A percentile compares a stretch with the other conserved stretches of the same genome.
These are phyloP conservation scores for Boletus reticulatus DNA, from an alignment of 768 basidiomycete genomes.

Conservation along the genomic window DNA sequence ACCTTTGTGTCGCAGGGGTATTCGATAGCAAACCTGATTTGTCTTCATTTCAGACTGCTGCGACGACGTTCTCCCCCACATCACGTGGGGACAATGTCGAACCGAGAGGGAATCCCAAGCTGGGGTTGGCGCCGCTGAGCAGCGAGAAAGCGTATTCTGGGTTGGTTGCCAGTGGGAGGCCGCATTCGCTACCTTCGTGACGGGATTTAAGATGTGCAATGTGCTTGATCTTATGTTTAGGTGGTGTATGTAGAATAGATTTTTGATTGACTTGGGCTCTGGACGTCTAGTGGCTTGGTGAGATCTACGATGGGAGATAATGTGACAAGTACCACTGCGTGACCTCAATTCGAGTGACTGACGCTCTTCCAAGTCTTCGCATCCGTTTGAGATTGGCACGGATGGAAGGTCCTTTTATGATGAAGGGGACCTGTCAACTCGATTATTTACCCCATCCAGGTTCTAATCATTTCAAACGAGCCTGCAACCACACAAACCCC, in stretches of 20 bases:
- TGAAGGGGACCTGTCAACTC: too few species aligned
- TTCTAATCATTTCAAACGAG: too few species aligned
- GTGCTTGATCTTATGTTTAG: slow-evolving; percentile 13
- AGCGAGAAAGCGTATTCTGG: slow-evolving; percentile 33
- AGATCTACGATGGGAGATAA: too few species aligned
- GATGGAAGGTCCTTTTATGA: too few species aligned
- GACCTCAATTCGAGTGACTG: too few species aligned
- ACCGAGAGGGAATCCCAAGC: slow-evolving; percentile 35
- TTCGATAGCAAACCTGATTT: slow-evolving; percentile 37
- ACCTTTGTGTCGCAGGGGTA: slow-evolving; percentile 20
- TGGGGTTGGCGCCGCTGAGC: slow-evolving; percentile 38
- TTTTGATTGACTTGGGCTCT: too few species aligned
- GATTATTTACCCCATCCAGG: too few species aligned
- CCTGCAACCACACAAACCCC: too few species aligned
- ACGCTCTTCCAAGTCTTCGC: too few species aligned
- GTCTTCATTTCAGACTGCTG: slow-evolving; percentile 32
- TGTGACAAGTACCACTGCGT: too few species aligned
- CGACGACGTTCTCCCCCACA: slow-evolving; percentile 10
- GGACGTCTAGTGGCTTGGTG: too few species aligned
- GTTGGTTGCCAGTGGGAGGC: slow-evolving; percentile 20
- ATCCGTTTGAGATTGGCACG: too few species aligned
- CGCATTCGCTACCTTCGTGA: slow-evolving; percentile 21
- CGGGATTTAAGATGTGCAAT: neutral
- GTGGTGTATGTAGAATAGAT: neutral
- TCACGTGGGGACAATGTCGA: slow-evolving; percentile 14